These are phyloP conservation scores for Phascolomyces articulosus DNA, from an alignment of 371 early-diverging fungal genomes.

Conservation along the genomic window DNA sequence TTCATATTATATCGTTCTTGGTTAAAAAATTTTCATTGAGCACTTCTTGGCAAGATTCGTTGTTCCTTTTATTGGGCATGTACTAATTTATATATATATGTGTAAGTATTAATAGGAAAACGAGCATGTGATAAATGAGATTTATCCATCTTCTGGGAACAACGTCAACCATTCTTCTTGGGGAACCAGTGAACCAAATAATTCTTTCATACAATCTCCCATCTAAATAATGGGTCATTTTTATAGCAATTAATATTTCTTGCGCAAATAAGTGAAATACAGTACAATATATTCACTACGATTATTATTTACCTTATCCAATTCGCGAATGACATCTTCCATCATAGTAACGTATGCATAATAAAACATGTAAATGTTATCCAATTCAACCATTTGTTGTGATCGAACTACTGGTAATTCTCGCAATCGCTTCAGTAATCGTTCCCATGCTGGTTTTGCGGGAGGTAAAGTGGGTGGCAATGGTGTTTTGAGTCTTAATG, in stretches of 20 bases:
- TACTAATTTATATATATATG: too few species aligned
- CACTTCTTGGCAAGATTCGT: too few species aligned
- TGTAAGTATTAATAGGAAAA: too few species aligned
- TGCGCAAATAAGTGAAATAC: too few species aligned
- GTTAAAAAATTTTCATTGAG: too few species aligned
- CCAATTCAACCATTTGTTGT: slow-evolving; percentile 47
- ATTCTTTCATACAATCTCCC: slow-evolving; percentile 40
- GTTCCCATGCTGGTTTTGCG: slow-evolving; percentile 52
- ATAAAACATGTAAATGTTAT: slow-evolving; percentile 73
- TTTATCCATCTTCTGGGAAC: slow-evolving; percentile 29
- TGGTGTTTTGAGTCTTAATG: slow-evolving; percentile 79
- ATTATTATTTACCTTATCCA: slow-evolving; percentile 62
- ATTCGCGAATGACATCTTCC: slow-evolving; percentile 82
- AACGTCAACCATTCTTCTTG: slow-evolving; percentile 45
- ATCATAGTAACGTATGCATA: slow-evolving; percentile 80
- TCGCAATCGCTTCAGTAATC: slow-evolving; percentile 48
- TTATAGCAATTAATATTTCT: neutral
- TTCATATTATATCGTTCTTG: too few species aligned
- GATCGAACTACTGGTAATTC: slow-evolving; percentile 54
- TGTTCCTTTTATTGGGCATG: too few species aligned
- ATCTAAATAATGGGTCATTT: slow-evolving; percentile 20
- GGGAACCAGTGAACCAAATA: slow-evolving; percentile 50
- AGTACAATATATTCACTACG: too few species aligned
- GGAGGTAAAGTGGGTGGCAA: slow-evolving; percentile 85
- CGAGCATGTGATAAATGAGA: too few species aligned